These are phyloP conservation scores for Stagonosporopsis chrysanthemi DNA, from an alignment of 2,329 filamentous ascomycete genomes.

Conservation along the genomic window DNA sequence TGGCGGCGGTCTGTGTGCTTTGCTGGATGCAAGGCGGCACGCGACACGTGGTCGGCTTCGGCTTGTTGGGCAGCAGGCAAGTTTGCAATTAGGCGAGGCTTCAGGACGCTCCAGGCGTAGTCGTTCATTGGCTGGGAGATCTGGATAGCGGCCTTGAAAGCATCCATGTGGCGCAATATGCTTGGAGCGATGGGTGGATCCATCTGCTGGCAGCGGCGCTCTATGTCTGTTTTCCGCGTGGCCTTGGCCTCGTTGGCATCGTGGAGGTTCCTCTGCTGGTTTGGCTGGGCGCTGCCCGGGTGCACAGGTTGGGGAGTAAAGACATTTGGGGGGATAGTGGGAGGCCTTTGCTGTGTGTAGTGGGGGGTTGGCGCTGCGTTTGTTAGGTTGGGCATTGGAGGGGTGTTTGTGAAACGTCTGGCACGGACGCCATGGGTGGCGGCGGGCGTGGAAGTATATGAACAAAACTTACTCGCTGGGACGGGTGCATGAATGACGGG, in stretches of 20 bases:
- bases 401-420: constrained; percentile 29
- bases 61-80: constrained; percentile 68
- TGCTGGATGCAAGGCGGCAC: constrained; percentile 54
- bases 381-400: constrained; percentile 40
- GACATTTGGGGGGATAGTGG: constrained; percentile 44
- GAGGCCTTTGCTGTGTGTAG: constrained; percentile 41
- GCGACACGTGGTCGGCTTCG: constrained; percentile 60
- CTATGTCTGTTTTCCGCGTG: constrained; percentile 72
- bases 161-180: constrained; percentile 72
- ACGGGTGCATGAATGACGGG: constrained; percentile 45
- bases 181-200: constrained; percentile 69
- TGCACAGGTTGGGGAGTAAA: constrained; percentile 41
- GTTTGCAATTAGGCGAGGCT: constrained; percentile 72
- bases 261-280: constrained; percentile 62
- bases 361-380: constrained; percentile 38
- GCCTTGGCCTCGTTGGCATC: constrained; percentile 71
- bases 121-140: constrained; percentile 74
- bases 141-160: constrained; percentile 76
- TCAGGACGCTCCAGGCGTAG: constrained; percentile 72
- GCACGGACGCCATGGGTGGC: constrained; percentile 22
- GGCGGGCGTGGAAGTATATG: constrained; percentile 26
- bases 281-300: constrained; percentile 33
- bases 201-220: constrained; percentile 71
- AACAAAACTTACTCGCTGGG: constrained; percentile 45
- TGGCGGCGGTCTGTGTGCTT: constrained; percentile 57